Conservation (phyloP, 352 stramenopile species). For the Phytophthora cajani region DNA sequence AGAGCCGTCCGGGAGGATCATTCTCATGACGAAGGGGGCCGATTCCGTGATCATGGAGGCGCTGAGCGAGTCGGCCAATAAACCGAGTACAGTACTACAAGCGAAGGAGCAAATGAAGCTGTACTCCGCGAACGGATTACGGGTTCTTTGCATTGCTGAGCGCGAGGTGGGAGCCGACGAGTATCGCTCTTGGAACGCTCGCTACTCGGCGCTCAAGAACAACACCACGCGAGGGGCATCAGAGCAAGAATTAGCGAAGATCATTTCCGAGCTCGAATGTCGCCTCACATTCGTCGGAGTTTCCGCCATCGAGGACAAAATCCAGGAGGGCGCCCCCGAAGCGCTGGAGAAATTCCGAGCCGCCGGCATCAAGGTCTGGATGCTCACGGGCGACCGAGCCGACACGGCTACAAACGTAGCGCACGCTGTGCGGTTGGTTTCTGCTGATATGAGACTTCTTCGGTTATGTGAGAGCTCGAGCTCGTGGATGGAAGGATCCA, state of each 20-base stretch:
- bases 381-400: conserved; percentile 70
- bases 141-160: conserved; percentile 77
- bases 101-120: conserved; percentile 56
- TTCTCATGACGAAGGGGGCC: conserved; percentile 86
- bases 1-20: conserved; percentile 36
- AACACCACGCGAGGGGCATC: conserved; percentile 11
- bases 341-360: conserved; percentile 64
- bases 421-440: conserved; percentile 58
- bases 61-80: conserved; percentile 38
- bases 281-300: conserved; percentile 61
- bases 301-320: conserved; percentile 73
- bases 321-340: conserved; percentile 65
- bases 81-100: conserved; percentile 31
- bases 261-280: conserved; percentile 58
- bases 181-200: conserved; percentile 56
- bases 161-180: conserved; percentile 56
- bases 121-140: conserved; percentile 68
- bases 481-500: conserved; percentile 32
- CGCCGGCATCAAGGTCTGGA: conserved; percentile 80
- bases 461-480: conserved; percentile 41
- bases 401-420: conserved; percentile 77
- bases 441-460: conserved; percentile 58
- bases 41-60: conserved; percentile 85
- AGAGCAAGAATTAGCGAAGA: conserved; percentile 40
- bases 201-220: conserved; percentile 42